Evolutionary conservation across 169 alveolate genomes (phyloP).

Genomic region (Plasmodium sp.): DNA sequence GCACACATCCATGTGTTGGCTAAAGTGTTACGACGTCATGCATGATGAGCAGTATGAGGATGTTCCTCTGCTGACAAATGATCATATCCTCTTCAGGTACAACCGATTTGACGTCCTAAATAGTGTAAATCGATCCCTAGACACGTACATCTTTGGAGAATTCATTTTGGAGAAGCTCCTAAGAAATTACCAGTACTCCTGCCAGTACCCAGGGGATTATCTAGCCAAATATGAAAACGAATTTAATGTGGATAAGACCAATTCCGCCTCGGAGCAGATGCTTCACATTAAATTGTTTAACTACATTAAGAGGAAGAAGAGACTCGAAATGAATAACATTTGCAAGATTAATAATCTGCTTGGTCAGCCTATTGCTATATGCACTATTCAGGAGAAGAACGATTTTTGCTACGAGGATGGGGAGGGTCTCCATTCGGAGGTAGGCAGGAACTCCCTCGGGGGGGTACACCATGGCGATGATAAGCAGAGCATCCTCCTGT

Average conservation of each 20-base stretch:
- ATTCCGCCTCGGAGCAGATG: conserved; percentile 11
- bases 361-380: conserved; percentile 74
- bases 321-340: conserved; percentile 66
- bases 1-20: conserved; percentile 34
- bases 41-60: conserved; percentile 55
- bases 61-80: conserved; percentile 37
- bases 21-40: conserved; percentile 24
- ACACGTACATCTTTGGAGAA: conserved; percentile 65
- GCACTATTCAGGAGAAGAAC: conserved; percentile 27
- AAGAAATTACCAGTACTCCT: conserved; percentile 55
- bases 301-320: conserved; percentile 56
- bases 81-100: conserved; percentile 39
- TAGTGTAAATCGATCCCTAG: conserved; percentile 61
- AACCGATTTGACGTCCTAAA: conserved; percentile 41
- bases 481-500: neutral
- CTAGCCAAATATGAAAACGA: conserved; percentile 58
- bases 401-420: neutral
- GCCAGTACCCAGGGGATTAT: conserved; percentile 73
- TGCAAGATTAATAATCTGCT: conserved; percentile 57
- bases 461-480: neutral
- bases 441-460: neutral
- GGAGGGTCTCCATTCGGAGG: neutral
- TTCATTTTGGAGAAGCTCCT: conserved; percentile 49
- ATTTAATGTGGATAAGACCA: conserved; percentile 25
- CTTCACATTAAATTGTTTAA: conserved; percentile 60